A percentile compares a stretch with the other conserved stretches of the same genome.
These are phyloP conservation scores for Penicillium malachiteum DNA, from an alignment of 495 filamentous ascomycete species.

Conservation along the genomic window DNA sequence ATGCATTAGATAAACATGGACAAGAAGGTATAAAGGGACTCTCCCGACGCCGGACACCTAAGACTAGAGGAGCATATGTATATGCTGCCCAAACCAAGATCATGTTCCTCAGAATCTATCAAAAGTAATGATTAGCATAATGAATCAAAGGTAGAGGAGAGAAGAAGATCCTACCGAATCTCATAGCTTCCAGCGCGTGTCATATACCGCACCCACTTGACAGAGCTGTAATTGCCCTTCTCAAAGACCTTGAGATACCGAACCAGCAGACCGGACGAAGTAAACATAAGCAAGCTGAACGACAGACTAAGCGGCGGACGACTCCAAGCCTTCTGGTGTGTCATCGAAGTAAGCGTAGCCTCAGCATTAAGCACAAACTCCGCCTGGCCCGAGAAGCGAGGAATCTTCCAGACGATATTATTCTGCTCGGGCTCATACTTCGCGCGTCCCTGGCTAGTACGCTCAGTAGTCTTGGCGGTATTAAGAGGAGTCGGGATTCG, in stretches of 20 bases:
- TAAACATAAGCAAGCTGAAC: constrained; percentile 97
- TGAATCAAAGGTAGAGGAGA: background rate
- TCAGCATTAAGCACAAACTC: constrained; percentile 95
- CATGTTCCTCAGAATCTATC: background rate
- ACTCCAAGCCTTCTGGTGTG: constrained; percentile 97
- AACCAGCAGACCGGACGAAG: constrained; percentile 85
- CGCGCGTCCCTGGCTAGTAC: constrained; percentile 91
- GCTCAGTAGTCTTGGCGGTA: constrained; percentile 90
- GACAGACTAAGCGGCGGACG: constrained; percentile 87
- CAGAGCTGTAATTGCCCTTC: constrained; percentile 97
- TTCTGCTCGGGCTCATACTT: constrained; percentile 99
- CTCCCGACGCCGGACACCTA: constrained; percentile 27
- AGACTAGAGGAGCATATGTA: background rate
- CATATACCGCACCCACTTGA: constrained; percentile 99
- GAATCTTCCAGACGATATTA: constrained; percentile 99
- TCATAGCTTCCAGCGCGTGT: constrained; percentile 74
- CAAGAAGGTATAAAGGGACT: constrained; percentile 18
- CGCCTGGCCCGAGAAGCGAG: constrained; percentile 90
- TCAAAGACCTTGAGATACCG: constrained; percentile 99
- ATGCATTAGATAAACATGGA: constrained; percentile 1
- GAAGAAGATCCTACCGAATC: constrained; percentile 43
- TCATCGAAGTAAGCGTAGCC: constrained; percentile 92
- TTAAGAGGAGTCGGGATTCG: constrained; percentile 95
- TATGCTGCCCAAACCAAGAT: background rate
- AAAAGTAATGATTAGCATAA: background rate